These are phyloP conservation scores for Dipodascopsis tothii DNA, from an alignment of 805 yeast genomes.

Conservation along the genomic window DNA sequence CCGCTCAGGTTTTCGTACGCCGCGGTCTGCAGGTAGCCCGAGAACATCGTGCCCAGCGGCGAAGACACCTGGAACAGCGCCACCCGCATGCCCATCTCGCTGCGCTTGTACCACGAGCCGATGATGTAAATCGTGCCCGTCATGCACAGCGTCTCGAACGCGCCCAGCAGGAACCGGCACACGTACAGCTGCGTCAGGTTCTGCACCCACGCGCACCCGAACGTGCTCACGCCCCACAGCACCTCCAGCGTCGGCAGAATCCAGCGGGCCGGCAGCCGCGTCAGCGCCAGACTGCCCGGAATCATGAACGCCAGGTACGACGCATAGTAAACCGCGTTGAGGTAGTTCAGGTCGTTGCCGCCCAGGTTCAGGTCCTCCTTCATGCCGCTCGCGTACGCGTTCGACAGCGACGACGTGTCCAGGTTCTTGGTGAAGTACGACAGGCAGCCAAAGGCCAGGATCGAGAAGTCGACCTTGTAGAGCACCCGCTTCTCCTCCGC, in stretches of 20 bases:
- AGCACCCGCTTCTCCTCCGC: slow-evolving; percentile 30
- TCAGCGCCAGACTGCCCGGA: slow-evolving; percentile 33
- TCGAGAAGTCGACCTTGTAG: slow-evolving; percentile 32
- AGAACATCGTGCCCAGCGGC: slow-evolving; percentile 38
- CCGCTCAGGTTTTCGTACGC: slow-evolving; percentile 42
- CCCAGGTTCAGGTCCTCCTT: slow-evolving; percentile 38
- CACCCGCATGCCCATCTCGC: slow-evolving; percentile 43
- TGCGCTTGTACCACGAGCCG: slow-evolving; percentile 54
- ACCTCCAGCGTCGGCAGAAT: slow-evolving; percentile 31
- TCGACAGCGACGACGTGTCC: slow-evolving; percentile 43
- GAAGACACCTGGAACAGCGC: slow-evolving; percentile 37
- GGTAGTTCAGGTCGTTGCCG: slow-evolving; percentile 43
- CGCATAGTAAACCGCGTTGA: slow-evolving; percentile 21
- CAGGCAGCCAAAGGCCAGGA: slow-evolving; percentile 32
- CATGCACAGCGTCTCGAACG: slow-evolving; percentile 58
- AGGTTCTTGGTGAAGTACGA: slow-evolving; percentile 44
- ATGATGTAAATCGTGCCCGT: slow-evolving; percentile 38
- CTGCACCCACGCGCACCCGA: slow-evolving; percentile 41
- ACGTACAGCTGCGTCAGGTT: slow-evolving; percentile 42
- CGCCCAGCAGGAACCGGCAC: slow-evolving; percentile 59
- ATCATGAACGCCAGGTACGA: slow-evolving; percentile 32
- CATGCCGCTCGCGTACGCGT: slow-evolving; percentile 53
- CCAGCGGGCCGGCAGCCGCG: slow-evolving; percentile 31
- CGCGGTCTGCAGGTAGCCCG: slow-evolving; percentile 52
- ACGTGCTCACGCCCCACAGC: slow-evolving; percentile 61